Base-by-base conservation (phyloP, 23 red algal species). In the Agarophyton chilense region DNA sequence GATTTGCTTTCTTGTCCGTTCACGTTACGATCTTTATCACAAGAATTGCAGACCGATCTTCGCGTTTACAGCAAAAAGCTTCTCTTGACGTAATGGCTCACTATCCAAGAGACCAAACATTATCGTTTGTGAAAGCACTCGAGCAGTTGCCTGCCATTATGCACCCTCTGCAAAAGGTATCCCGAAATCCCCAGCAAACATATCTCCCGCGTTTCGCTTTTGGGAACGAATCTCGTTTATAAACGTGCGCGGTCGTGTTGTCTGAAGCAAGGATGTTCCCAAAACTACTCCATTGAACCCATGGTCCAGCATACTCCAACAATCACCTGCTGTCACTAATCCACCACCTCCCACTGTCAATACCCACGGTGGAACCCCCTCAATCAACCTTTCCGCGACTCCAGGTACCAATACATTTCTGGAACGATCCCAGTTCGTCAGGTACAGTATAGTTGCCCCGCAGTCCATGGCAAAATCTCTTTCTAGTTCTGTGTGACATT, bases 211-310 rank as follows among this genome's bases (percentile, higher is more conserved):
- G 2, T 84, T 25, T 26, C 78, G 25, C 71, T 86, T 85, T 46
- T 93, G 79, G 12, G 79, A 85, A 66, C 81, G 63, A 77, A 94
- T 82, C 47, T 95, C 93, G 6, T 11, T 32, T 0, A 91, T 89
- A 62, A 95, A 87, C 12, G 61, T 52, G 33, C 51, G 43, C 9
- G 45, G 72, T 55, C 82, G 77, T 40, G 44, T 65, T 45, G 93
- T 65, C 73, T 57, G 39, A 32, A 98, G 67, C 70, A 98, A 50
- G 4, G 84, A 56, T 74, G 44, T 71, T 21, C 95, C 95, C 8
- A 98, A n/a, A 10, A 94, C 73, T 10, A 98, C 95, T 21, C 83
- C 95, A 81, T 98, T 87, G 81, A 98, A 94, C 29, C 95, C 95
- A 22, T 70, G 82, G 45, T 98, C 91, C 31, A 90, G 60, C 13